Percentiles rank a stretch among this genome's conserved stretches.
Evolutionary conservation across 352 stramenopile genomes (phyloP).

Genomic region (Blastocystis sp.): DNA sequence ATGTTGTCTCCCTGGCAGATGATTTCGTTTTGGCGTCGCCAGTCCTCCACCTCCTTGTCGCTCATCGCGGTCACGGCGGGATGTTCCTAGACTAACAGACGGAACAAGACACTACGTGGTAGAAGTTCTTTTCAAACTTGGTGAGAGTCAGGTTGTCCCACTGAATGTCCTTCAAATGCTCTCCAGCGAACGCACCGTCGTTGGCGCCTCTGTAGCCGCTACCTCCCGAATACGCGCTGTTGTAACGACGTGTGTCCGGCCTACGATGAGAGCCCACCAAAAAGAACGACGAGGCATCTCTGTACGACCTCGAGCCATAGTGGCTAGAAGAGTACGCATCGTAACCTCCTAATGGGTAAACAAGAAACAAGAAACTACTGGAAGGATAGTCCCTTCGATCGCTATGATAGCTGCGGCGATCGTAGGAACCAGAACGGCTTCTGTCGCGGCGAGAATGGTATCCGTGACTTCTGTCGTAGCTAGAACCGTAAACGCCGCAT

Average conservation of each 20-base stretch:
- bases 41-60: constrained; percentile 84
- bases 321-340: not conserved
- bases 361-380: not conserved
- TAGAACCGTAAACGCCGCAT: not conserved
- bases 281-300: constrained; percentile 15
- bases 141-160: constrained; percentile 88
- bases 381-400: not conserved
- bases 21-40: constrained; percentile 88
- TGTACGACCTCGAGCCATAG: not conserved
- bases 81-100: constrained; percentile 79
- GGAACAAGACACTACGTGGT: constrained; percentile 76
- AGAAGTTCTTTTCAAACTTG: constrained; percentile 98
- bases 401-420: not conserved
- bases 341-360: not conserved
- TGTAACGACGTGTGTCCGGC: constrained; percentile 54
- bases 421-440: constrained; percentile 50
- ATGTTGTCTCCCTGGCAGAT: constrained; percentile 89
- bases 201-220: not conserved
- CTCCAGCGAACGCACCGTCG: constrained; percentile 21
- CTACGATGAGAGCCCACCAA: constrained; percentile 5
- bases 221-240: constrained; percentile 49
- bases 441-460: not conserved
- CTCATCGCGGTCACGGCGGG: constrained; percentile 87
- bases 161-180: constrained; percentile 80
- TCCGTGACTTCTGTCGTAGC: constrained; percentile 11